A percentile compares a stretch with the other conserved stretches of the same genome.
Conservation (phyloP, 495 filamentous ascomycete species). For the Oidiodendron maius region DNA sequence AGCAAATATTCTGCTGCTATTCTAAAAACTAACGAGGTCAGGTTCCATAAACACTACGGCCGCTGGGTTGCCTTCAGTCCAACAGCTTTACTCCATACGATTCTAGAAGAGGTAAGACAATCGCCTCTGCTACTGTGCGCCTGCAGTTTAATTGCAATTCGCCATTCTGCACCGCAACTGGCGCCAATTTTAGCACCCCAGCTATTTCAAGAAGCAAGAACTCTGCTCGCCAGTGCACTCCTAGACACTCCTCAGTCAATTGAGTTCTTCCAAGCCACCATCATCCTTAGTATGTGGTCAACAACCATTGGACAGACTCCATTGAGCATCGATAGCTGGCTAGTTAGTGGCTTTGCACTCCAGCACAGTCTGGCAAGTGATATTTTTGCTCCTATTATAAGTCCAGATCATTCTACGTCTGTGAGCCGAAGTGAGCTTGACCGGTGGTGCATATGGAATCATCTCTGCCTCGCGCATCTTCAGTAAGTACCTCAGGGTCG, state of each 20-base stretch:
- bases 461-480: conserved; percentile 38
- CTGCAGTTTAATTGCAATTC: conserved; percentile 38
- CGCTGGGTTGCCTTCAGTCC: conserved; percentile 36
- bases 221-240: conserved; percentile 29
- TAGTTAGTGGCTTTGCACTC: conserved; percentile 39
- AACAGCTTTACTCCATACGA: conserved; percentile 16
- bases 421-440: conserved; percentile 17
- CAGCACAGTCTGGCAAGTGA: conserved; percentile 37
- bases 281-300: conserved; percentile 41
- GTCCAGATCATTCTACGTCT: conserved; percentile 5
- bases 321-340: conserved; percentile 41
- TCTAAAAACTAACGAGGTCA: neutral
- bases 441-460: conserved; percentile 38
- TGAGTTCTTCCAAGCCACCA: conserved; percentile 38
- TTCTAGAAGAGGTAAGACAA: conserved; percentile 27
- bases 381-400: conserved; percentile 25
- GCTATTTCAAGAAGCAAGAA: conserved; percentile 33
- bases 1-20: neutral
- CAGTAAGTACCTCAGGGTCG: conserved; percentile 20
- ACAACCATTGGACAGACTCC: conserved; percentile 42
- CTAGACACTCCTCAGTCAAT: conserved; percentile 33
- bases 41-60: conserved; percentile 33
- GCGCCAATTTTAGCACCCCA: conserved; percentile 31
- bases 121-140: conserved; percentile 36
- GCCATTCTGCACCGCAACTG: conserved; percentile 35